Evolutionary conservation across 1,139 yeast genomes (phyloP), one percentile per base, ranked within the genome.

Genomic region (Arxiozyma slooffiae): DNA sequence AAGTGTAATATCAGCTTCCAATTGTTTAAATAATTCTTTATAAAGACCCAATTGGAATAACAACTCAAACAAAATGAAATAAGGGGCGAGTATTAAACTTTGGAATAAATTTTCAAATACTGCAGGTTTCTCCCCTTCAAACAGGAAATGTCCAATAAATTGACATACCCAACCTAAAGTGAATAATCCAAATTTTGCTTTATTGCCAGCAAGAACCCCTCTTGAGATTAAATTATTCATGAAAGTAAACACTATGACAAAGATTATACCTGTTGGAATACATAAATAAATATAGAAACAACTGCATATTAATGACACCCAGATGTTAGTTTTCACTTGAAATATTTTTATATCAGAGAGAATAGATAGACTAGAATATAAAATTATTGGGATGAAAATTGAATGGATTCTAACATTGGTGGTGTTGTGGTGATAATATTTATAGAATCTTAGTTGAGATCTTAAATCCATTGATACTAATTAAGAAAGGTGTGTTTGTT

Each of bases 11-110:
- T 55, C 53, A 14, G 44, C 36, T 14, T 64, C 82, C 79, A 75
- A 85, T 79, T 30, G 70, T 59, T 55, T 72, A 70, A 60, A 81
- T 73, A 87, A 68, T 40, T 78, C 81, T 43, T 62, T 68, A 58
- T 79, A 75, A 60, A 70, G 76, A 0, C 97, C 97, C 8, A 82
- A 60, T 55, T 72, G 67, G 61, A 87, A 86, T 11, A 87, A 76
- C 5, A 83, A 61, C 65, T 92, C 97, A 67, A 82, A 87, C 14
- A 82, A 71, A 11, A 89, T 95, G 64, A 92, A 90, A 61, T 80
- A 88, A 1, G 97, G 97, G 0, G 97, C 97, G 58, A 89, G 73
- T 0, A 90, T 90, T 37, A 92, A 66, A 1, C 97, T 95, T 63
- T 89, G 97, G 14, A 83, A 70, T 49, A 88, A 70, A 62, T 83